Conservation (phyloP, 352 stramenopile genomes). For the Pilasporangium apinafurcum region DNA sequence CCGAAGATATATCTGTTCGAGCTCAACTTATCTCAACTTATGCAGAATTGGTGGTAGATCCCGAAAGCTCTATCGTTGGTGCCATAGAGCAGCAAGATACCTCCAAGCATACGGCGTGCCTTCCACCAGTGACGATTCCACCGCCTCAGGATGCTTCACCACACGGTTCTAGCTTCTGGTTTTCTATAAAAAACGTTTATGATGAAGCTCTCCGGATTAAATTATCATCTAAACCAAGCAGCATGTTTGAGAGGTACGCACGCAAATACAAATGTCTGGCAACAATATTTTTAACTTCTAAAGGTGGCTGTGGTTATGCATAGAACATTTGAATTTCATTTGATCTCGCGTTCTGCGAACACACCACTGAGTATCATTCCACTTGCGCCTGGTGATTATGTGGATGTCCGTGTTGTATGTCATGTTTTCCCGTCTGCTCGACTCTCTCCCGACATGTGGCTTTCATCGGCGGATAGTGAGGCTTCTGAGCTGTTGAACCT, state of each 20-base stretch:
- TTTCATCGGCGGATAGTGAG: slow-evolving; percentile 18
- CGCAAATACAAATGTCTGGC: neutral
- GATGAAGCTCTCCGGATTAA: slow-evolving; percentile 78
- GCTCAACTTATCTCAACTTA: slow-evolving; percentile 85
- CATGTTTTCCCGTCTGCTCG: slow-evolving; percentile 61
- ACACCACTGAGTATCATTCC: slow-evolving; percentile 54
- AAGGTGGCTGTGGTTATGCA: neutral
- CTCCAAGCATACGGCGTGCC: slow-evolving; percentile 45
- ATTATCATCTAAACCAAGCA: slow-evolving; percentile 34
- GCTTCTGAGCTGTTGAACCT: slow-evolving; percentile 53
- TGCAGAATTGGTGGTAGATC: slow-evolving; percentile 70
- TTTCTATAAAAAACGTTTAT: slow-evolving; percentile 81
- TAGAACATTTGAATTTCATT: slow-evolving; percentile 64
- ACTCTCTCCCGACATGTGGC: slow-evolving; percentile 36
- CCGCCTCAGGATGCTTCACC: slow-evolving; percentile 39
- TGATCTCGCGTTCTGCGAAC: slow-evolving; percentile 82
- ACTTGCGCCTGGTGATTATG: slow-evolving; percentile 70
- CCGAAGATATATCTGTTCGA: slow-evolving; percentile 48
- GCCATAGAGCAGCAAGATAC: slow-evolving; percentile 11
- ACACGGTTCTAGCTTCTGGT: slow-evolving; percentile 73
- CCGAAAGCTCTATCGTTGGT: slow-evolving; percentile 52
- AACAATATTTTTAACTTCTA: slow-evolving; percentile 1
- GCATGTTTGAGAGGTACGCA: slow-evolving; percentile 37
- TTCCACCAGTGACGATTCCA: slow-evolving; percentile 70
- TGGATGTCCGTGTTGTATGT: slow-evolving; percentile 82